phyloP scores from a whole-genome alignment of 306 rosid genomes.

The Quillaja saponaria region DNA sequence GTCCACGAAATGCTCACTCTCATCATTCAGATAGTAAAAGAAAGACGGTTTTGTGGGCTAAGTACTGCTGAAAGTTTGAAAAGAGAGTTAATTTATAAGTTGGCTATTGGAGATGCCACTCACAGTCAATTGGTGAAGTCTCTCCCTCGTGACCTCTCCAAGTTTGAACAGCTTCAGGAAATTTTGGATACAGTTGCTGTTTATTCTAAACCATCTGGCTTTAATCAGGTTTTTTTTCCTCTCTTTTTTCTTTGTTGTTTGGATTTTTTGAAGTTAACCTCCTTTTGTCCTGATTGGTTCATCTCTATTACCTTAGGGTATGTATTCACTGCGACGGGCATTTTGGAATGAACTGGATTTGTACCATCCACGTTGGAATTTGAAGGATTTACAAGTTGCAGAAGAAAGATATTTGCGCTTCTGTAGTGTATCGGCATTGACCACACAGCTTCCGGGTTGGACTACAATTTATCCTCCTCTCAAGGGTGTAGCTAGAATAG shows the following conservation, averaged over 20 bases:
- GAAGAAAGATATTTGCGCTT: slow-evolving; percentile 93
- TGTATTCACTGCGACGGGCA: slow-evolving; percentile 78
- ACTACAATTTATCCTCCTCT: slow-evolving; percentile 78
- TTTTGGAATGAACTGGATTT: slow-evolving; percentile 89
- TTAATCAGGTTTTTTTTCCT: slow-evolving; percentile 65
- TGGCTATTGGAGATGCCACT: slow-evolving; percentile 82
- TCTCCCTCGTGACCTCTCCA: slow-evolving; percentile 88
- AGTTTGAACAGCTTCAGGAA: slow-evolving; percentile 70
- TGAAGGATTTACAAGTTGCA: slow-evolving; percentile 87
- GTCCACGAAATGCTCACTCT: slow-evolving; percentile 93
- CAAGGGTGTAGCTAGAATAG: slow-evolving; percentile 71
- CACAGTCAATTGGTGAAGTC: slow-evolving; percentile 93
- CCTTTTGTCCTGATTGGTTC: slow-evolving; percentile 22
- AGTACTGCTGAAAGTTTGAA: slow-evolving; percentile 77
- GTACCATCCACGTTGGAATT: slow-evolving; percentile 94
- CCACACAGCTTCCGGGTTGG: slow-evolving; percentile 81
- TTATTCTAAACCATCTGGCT: slow-evolving; percentile 88
- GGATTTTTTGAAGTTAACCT: slow-evolving; percentile 15
- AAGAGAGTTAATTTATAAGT: slow-evolving; percentile 79
- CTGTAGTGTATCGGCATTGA: slow-evolving; percentile 62
- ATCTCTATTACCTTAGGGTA: slow-evolving; percentile 58
- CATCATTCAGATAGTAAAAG: slow-evolving; percentile 85
- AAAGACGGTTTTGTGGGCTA: slow-evolving; percentile 90
- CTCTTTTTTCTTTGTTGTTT: slow-evolving; percentile 14
- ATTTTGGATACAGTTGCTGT: slow-evolving; percentile 66